phyloP scores from a whole-genome alignment of 306 rosid species.

The Quercus bicolor region DNA sequence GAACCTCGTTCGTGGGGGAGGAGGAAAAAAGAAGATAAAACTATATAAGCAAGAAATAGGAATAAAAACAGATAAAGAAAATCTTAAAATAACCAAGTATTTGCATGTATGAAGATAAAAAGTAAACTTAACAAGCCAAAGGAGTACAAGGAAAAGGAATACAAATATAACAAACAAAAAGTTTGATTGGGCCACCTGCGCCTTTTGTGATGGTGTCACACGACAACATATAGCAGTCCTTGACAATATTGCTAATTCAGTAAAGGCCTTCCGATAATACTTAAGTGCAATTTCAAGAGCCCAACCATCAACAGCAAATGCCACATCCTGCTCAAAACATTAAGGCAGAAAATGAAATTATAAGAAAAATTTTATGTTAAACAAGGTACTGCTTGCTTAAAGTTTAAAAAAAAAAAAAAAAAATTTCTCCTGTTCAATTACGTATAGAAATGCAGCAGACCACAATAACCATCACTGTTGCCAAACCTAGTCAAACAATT shows the following conservation, averaged over 20 bases:
- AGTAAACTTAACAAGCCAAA: not conserved
- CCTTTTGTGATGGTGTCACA: conserved; percentile 97
- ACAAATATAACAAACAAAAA: not conserved
- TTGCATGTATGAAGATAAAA: conserved; percentile 9
- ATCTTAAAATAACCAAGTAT: conserved; percentile 16
- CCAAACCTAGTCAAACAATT: not conserved
- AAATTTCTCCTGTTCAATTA: not conserved
- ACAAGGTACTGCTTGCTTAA: not conserved
- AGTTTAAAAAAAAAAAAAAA: not conserved
- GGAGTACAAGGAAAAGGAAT: not conserved
- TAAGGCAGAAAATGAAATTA: conserved; percentile 7
- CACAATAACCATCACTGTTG: not conserved
- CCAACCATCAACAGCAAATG: conserved; percentile 98
- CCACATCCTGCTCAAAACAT: conserved; percentile 62
- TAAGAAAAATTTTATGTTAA: not conserved
- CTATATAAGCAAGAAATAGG: conserved; percentile 1
- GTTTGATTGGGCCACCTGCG: conserved; percentile 58
- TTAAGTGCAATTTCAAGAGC: conserved; percentile 95
- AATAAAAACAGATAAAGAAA: not conserved
- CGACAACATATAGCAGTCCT: conserved; percentile 99
- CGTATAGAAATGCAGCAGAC: not conserved
- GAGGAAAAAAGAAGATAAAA: not conserved
- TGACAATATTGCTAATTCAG: conserved; percentile 91
- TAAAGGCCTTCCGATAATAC: conserved; percentile 81
- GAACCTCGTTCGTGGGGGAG: conserved; percentile 10